Conservation (phyloP, 2,329 filamentous ascomycete species). For the Xylariaceae sp. region DNA sequence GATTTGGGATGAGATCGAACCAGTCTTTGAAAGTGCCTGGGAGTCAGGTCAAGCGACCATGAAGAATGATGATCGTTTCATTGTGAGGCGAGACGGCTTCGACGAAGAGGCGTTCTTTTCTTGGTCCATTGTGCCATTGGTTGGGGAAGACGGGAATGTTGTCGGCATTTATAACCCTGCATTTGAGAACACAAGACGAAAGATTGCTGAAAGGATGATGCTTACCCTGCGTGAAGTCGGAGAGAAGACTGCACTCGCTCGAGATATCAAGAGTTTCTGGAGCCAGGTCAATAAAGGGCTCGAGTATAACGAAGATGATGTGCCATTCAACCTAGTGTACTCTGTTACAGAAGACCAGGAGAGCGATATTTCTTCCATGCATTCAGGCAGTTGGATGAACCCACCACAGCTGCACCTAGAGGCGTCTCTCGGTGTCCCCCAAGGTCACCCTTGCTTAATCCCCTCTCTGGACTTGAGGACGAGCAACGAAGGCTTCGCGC, state of each 20-base stretch:
- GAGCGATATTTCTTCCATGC: constrained; percentile 74
- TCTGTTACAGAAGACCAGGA: constrained; percentile 74
- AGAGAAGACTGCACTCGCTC: constrained; percentile 74
- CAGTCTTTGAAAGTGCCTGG: constrained; percentile 71
- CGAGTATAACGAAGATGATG: constrained; percentile 76
- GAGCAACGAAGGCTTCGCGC: constrained; percentile 75
- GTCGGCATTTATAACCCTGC: constrained; percentile 80
- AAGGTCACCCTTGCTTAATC: constrained; percentile 67
- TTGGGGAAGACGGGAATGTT: constrained; percentile 76
- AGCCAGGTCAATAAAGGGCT: constrained; percentile 71
- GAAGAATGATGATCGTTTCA: constrained; percentile 83
- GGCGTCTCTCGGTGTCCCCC: constrained; percentile 72
- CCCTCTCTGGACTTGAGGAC: constrained; percentile 71
- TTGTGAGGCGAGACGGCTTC: constrained; percentile 72
- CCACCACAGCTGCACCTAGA: constrained; percentile 73
- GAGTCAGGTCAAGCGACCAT: constrained; percentile 78
- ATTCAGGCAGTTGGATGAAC: constrained; percentile 69
- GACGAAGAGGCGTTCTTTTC: constrained; percentile 84
- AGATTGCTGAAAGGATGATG: constrained; percentile 82
- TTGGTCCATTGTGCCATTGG: constrained; percentile 80
- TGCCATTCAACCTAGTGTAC: constrained; percentile 79
- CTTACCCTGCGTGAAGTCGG: constrained; percentile 78
- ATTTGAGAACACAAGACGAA: constrained; percentile 81
- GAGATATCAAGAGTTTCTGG: constrained; percentile 78
- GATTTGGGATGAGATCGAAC: constrained; percentile 75